Base-by-base conservation (phyloP, 2,329 filamentous ascomycete genomes). In the Aspergillus quadricinctus region DNA sequence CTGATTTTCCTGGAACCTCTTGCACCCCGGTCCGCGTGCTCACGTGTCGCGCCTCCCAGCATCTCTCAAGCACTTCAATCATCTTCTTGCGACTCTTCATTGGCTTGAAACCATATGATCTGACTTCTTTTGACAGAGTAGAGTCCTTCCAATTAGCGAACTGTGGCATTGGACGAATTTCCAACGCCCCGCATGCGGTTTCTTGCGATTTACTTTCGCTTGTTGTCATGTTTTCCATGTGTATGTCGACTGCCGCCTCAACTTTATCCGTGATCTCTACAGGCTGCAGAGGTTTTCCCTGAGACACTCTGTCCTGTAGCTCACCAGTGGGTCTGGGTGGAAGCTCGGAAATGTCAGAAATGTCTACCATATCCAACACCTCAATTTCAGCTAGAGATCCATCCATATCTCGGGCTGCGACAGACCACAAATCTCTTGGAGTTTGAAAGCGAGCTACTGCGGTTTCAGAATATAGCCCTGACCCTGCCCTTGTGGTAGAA, bases 91-190 rank as follows among this genome's bases (percentile, higher is more conserved):
- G 81, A 54, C 78, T 83, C 67, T 86, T 89, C 29, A 92, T 76
- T 1, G 86, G 77, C 67, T 92, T 92, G 72, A 92, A 92, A 0
- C 87, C 88, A 65, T 85, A 91, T 0, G 78, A 77, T 4, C 80
- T 75, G 48, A 92, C 75, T 64, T 88, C 81, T 55, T 80, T 83
- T 2, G 83, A 76, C 17, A 92, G 75, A 56, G 88, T 83, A 8
- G 78, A 73, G 58, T 88, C 86, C 3, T 86, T 86, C 57, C 83
- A 86, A 0, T 81, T 72, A 43, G 82, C 79, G 58, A 82, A 92
- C 10, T 83, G 80, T 2, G 88, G 88, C 49, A 75, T 78, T 48
- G 57, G 46, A 23, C 58, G 58, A 3, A 55, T 46, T 19, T 23
- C 51, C 21, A 48, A 19, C 17, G 49, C 23, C 19, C 50, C 48